Conservation (phyloP, 495 filamentous ascomycete genomes). For the Podospora australis region DNA sequence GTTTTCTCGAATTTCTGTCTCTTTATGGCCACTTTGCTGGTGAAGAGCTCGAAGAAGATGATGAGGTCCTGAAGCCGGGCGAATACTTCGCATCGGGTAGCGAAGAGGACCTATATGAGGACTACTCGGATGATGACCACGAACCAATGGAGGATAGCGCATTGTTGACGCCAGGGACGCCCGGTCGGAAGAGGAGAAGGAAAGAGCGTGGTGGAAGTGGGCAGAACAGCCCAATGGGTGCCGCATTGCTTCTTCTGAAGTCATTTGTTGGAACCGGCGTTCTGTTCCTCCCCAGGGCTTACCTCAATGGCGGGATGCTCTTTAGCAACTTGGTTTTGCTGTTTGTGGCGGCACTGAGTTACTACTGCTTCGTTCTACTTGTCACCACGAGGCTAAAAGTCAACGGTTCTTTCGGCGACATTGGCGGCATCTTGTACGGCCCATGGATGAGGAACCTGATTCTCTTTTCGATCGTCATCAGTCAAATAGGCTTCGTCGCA, state of each 20-base stretch:
- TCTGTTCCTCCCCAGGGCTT: constrained; percentile 87
- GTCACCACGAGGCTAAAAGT: constrained; percentile 80
- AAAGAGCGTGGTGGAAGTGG: constrained; percentile 66
- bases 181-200: constrained; percentile 60
- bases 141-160: constrained; percentile 77
- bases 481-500: constrained; percentile 89
- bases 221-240: constrained; percentile 63
- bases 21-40: constrained; percentile 97
- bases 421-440: constrained; percentile 87
- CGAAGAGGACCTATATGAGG: constrained; percentile 45
- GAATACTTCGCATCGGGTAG: constrained; percentile 76
- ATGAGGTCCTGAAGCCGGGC: constrained; percentile 75
- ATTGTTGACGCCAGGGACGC: constrained; percentile 68
- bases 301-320: constrained; percentile 93
- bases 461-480: constrained; percentile 82
- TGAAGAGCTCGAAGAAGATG: constrained; percentile 91
- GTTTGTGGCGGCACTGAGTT: constrained; percentile 74
- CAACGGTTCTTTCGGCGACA: constrained; percentile 89
- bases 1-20: constrained; percentile 90
- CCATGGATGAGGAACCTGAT: constrained; percentile 83
- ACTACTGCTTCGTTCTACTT: constrained; percentile 92
- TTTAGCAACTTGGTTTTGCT: constrained; percentile 90
- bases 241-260: constrained; percentile 80
- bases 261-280: constrained; percentile 97
- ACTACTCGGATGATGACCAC: constrained; percentile 55